Evolutionary conservation across 139 green algal genomes (phyloP), one percentile per base, ranked within the genome.

Genomic region (Tetraselmis striata): DNA sequence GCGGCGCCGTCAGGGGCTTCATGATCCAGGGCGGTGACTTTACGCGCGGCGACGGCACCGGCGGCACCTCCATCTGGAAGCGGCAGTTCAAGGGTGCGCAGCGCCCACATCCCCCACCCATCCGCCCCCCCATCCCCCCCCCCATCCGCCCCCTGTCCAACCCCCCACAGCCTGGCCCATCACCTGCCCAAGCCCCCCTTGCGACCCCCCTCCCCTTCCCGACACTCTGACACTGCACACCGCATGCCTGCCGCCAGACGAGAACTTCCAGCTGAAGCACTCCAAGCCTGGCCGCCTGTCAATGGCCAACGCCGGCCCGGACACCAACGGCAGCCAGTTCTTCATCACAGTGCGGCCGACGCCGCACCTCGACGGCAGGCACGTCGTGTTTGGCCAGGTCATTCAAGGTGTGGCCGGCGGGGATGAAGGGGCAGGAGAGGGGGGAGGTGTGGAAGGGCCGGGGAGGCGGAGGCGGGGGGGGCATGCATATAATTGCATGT

Each of bases 221-320:
- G n/a, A n/a, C n/a, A n/a, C n/a, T n/a, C n/a, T n/a, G n/a, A n/a
- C n/a, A n/a, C n/a, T n/a, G n/a, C n/a, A n/a, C n/a, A n/a, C n/a
- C n/a, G n/a, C n/a, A n/a, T n/a, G n/a, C n/a, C n/a, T n/a, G n/a
- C n/a, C n/a, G n/a, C 22, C 31, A 28, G 79, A 83, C 31, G 79
- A 83, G 59, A 80, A 77, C 79, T 83, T 83, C 32, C 26, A 32
- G 31, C 26, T 87, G 31, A 87, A 81, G 32, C 84, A 87, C 59
- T 76, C 81, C n/a, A 59, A 80, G 30, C 77, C 78, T n/a, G 87
- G 87, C 23, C 76, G 90, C 30, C 81, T 95, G 30, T 92, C 88
- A 77, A 95, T 96, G 93, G 92, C 92, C 58, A 96, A 96, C 74
- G 85, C 90, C 24, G 92, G 92, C 1, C 89, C 85, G 23, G 91